A percentile compares a stretch with the other conserved stretches of the same genome.
These are phyloP conservation scores for Hysterium pulicare DNA, from an alignment of 2,329 filamentous ascomycete species.

Conservation along the genomic window DNA sequence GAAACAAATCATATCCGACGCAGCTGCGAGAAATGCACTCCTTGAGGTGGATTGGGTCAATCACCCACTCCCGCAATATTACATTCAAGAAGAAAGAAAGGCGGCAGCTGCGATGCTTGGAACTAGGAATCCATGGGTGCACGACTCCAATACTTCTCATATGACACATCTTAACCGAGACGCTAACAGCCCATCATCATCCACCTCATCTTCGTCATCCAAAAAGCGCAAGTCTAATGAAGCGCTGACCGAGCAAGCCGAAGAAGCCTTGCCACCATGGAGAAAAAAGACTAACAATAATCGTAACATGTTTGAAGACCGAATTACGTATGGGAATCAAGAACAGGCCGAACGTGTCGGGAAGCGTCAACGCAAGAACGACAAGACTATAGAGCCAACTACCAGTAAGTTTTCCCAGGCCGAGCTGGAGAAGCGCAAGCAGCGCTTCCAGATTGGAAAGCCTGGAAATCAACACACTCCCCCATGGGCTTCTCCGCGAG, in stretches of 20 bases:
- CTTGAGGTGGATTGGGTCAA: conserved; percentile 76
- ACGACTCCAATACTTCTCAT: conserved; percentile 15
- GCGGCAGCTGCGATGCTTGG: conserved; percentile 14
- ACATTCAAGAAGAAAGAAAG: conserved; percentile 65
- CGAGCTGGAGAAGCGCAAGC: conserved; percentile 81
- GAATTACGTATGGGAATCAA: conserved; percentile 62
- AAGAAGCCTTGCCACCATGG: conserved; percentile 62
- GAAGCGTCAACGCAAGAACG: conserved; percentile 47
- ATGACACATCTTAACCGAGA: conserved; percentile 15
- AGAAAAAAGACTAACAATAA: conserved; percentile 69
- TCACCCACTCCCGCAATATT: conserved; percentile 78
- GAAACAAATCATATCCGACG: conserved; percentile 78
- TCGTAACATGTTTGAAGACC: conserved; percentile 65
- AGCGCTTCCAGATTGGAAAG: conserved; percentile 68
- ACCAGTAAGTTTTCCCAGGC: conserved; percentile 88
- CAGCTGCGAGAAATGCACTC: conserved; percentile 70
- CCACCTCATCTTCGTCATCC: conserved; percentile 34
- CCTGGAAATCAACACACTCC: conserved; percentile 53
- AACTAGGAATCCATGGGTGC: conserved; percentile 19
- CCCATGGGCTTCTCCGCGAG: conserved; percentile 46
- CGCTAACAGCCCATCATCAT: conserved; percentile 30
- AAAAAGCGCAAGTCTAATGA: conserved; percentile 81
- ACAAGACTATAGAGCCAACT: conserved; percentile 49
- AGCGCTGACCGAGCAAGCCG: conserved; percentile 49
- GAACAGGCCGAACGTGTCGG: conserved; percentile 40